These are phyloP conservation scores for Fusarium duplospermum DNA, from an alignment of 2,329 filamentous ascomycete species.

Conservation along the genomic window DNA sequence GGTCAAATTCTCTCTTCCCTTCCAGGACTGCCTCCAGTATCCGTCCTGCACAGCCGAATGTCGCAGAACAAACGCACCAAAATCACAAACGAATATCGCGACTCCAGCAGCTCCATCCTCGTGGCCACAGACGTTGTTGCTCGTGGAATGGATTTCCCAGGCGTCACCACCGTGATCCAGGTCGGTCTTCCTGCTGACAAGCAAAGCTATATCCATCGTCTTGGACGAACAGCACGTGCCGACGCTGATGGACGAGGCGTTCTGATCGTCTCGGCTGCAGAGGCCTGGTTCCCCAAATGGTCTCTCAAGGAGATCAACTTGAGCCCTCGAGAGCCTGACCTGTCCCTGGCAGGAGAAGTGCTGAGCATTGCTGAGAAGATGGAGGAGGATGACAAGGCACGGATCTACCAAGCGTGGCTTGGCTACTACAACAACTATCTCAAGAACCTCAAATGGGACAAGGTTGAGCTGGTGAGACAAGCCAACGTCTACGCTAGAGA, in stretches of 20 bases:
- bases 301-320: slow-evolving; percentile 67
- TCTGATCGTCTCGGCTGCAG: slow-evolving; percentile 65
- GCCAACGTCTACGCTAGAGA: slow-evolving; percentile 63
- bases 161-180: slow-evolving; percentile 76
- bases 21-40: slow-evolving; percentile 56
- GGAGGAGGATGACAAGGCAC: slow-evolving; percentile 57
- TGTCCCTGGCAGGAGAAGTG: slow-evolving; percentile 57
- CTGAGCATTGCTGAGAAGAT: slow-evolving; percentile 54
- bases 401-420: slow-evolving; percentile 68
- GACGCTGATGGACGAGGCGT: slow-evolving; percentile 72
- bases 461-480: slow-evolving; percentile 59
- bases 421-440: slow-evolving; percentile 66
- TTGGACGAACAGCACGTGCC: slow-evolving; percentile 75
- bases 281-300: slow-evolving; percentile 62
- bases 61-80: slow-evolving; percentile 61
- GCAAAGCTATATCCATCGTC: slow-evolving; percentile 75
- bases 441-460: slow-evolving; percentile 58
- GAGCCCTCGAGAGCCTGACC: slow-evolving; percentile 56
- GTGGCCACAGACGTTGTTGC: slow-evolving; percentile 79
- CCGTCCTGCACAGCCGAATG: slow-evolving; percentile 63
- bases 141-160: slow-evolving; percentile 78
- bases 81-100: slow-evolving; percentile 73
- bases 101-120: slow-evolving; percentile 63
- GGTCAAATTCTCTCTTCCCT: slow-evolving; percentile 56
- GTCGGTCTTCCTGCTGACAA: slow-evolving; percentile 68